phyloP scores from a whole-genome alignment of 148 eudicot genomes.

The Cornus florida region DNA sequence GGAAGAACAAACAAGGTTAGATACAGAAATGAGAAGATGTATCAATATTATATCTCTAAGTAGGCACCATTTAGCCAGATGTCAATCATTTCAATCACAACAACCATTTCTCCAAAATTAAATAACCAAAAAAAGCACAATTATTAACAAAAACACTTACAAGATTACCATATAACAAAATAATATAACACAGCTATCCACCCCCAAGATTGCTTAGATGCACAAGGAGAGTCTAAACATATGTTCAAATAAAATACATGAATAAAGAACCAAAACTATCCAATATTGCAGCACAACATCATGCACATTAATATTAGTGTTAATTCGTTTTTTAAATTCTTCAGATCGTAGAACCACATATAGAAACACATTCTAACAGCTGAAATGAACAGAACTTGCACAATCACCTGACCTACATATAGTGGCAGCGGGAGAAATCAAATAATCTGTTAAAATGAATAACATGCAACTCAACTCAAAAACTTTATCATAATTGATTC shows the following conservation, averaged over 20 bases:
- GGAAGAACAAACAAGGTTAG: neutral
- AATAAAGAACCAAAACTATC: neutral
- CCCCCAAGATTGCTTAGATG: too few species aligned
- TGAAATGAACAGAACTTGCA: neutral
- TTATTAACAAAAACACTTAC: neutral
- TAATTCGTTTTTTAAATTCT: neutral
- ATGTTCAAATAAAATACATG: neutral
- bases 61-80: slow-evolving; percentile 1
- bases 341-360: neutral
- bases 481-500: neutral
- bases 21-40: neutral
- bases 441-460: neutral
- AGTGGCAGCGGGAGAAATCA: too few species aligned
- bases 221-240: neutral
- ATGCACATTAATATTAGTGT: neutral
- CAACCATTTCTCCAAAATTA: neutral
- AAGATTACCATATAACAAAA: neutral
- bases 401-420: too few species aligned
- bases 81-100: neutral
- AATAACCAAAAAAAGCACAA: neutral
- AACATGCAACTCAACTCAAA: neutral
- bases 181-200: neutral
- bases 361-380: neutral
- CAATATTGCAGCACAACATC: neutral
- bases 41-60: neutral